phyloP scores from a whole-genome alignment of 495 filamentous ascomycete species.

The Sphaerosporella brunnea region DNA sequence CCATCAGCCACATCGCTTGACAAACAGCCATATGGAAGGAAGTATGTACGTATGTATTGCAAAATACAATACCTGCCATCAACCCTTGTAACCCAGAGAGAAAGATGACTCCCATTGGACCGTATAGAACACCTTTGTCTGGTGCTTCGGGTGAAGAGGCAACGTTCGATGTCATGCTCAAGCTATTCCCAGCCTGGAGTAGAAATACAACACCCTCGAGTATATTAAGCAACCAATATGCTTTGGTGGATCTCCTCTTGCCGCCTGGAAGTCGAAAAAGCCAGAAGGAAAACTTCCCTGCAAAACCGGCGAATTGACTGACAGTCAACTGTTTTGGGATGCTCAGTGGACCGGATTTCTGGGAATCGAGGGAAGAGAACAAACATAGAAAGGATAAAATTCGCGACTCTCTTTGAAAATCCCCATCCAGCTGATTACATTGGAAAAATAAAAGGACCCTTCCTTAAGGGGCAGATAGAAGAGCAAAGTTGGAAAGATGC shows the following conservation, averaged over 20 bases:
- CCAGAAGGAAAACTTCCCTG: constrained; percentile 8
- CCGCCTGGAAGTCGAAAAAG: constrained; percentile 7
- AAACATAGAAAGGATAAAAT: constrained; percentile 15
- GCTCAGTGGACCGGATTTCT: background rate
- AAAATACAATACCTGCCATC: constrained; percentile 8
- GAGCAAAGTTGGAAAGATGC: constrained; percentile 10
- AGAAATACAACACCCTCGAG: background rate
- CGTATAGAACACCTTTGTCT: constrained; percentile 1
- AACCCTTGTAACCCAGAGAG: constrained; percentile 5
- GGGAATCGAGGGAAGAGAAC: background rate
- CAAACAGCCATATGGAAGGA: no score
- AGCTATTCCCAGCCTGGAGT: constrained; percentile 9
- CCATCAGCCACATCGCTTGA: no score
- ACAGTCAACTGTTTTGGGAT: background rate
- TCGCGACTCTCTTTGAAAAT: constrained; percentile 5
- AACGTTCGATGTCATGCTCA: constrained; percentile 1
- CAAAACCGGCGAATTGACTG: constrained; percentile 7
- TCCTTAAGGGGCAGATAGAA: constrained; percentile 11
- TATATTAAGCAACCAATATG: constrained; percentile 1
- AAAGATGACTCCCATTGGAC: constrained; percentile 6
- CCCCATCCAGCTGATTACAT: constrained; percentile 4
- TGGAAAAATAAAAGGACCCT: background rate
- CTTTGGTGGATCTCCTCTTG: background rate
- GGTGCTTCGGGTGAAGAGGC: background rate
- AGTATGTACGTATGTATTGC: constrained; percentile 19